Conservation (phyloP, 805 yeast species). For the Yarrowia deformans region DNA sequence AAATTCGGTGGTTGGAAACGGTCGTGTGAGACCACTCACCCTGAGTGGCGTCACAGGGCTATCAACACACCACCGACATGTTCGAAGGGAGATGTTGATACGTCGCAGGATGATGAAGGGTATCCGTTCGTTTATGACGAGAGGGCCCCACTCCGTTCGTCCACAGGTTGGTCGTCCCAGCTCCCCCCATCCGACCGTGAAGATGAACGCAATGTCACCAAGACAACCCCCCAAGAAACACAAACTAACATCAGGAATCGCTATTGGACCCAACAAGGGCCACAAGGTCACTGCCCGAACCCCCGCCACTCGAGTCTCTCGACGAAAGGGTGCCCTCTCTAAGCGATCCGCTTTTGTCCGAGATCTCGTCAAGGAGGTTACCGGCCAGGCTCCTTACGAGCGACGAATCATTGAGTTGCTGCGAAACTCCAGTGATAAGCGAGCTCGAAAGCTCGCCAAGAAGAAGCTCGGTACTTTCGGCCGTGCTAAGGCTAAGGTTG, state of each 20-base stretch:
- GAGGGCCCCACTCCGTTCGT: neutral
- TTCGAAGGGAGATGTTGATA: constrained; percentile 7
- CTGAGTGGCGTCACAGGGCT: neutral
- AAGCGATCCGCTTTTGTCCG: constrained; percentile 97
- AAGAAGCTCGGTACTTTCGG: constrained; percentile 98
- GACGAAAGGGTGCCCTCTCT: constrained; percentile 96
- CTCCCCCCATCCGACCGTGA: neutral
- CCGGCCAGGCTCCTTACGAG: constrained; percentile 99
- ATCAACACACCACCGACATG: neutral
- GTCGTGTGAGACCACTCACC: neutral
- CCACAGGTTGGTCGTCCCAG: neutral
- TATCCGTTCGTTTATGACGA: no score
- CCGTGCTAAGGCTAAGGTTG: constrained; percentile 99
- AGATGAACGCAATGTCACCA: neutral
- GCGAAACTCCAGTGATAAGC: constrained; percentile 99
- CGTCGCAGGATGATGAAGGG: neutral
- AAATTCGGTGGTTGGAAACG: neutral
- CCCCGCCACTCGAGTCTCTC: constrained; percentile 86
- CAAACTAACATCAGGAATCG: constrained; percentile 65
- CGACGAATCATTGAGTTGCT: constrained; percentile 98
- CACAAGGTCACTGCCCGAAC: constrained; percentile 89
- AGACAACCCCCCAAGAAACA: neutral
- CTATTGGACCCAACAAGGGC: constrained; percentile 99
- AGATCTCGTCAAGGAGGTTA: constrained; percentile 92
- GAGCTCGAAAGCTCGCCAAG: constrained; percentile 99